Percentiles rank a stretch among this genome's conserved stretches.
Evolutionary conservation across 2,329 filamentous ascomycete genomes (phyloP).

Genomic region (Colletotrichum musae): DNA sequence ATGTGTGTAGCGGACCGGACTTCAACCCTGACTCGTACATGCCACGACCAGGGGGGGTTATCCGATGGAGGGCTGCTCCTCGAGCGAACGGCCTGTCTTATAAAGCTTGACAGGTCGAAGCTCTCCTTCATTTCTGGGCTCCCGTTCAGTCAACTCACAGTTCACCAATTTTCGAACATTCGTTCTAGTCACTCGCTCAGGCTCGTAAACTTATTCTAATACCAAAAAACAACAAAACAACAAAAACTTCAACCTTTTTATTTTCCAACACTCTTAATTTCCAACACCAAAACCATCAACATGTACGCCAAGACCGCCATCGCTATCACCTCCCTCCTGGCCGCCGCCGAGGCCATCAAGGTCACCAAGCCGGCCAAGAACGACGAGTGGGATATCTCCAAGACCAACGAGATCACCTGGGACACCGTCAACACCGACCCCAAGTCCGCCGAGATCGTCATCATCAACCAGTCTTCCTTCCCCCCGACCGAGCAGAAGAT

Average conservation of each 20-base stretch:
- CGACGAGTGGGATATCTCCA: conserved; percentile 36
- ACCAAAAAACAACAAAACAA: conserved; percentile 5
- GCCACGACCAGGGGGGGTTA: conserved; percentile 23
- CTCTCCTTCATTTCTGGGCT: not conserved
- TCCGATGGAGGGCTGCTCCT: not conserved
- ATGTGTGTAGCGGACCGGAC: not conserved
- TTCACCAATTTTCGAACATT: conserved; percentile 34
- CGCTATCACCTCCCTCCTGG: conserved; percentile 35
- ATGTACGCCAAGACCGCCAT: conserved; percentile 39
- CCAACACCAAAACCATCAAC: conserved; percentile 18
- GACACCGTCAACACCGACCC: conserved; percentile 33
- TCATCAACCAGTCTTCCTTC: conserved; percentile 32
- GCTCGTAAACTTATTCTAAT: conserved; percentile 31
- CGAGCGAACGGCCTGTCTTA: conserved; percentile 26
- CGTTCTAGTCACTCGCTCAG: conserved; percentile 41
- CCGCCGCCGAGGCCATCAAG: conserved; percentile 33
- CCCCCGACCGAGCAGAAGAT: conserved; percentile 15
- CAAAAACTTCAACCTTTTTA: conserved; percentile 6
- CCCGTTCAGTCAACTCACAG: conserved; percentile 31
- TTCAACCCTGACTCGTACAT: conserved; percentile 31
- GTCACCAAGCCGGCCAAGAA: conserved; percentile 37
- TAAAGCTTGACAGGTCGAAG: conserved; percentile 30
- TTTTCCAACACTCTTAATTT: conserved; percentile 2
- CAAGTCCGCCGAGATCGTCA: conserved; percentile 32
- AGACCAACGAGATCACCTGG: conserved; percentile 39